Evolutionary conservation across 2,329 filamentous ascomycete species (phyloP), one percentile per base, ranked within the genome.

Genomic region (Diplodia mutila): DNA sequence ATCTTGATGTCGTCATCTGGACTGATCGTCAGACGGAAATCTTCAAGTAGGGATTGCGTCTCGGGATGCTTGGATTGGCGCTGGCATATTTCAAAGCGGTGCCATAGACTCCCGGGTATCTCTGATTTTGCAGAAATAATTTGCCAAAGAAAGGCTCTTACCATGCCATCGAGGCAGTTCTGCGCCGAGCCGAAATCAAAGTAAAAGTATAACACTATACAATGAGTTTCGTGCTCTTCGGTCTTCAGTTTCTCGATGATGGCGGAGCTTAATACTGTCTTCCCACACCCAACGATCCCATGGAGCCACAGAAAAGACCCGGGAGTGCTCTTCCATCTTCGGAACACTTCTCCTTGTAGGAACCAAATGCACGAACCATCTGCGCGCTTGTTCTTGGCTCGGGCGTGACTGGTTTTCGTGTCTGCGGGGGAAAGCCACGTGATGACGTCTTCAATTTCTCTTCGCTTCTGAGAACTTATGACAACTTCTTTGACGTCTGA

Each of bases 191-290:
- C 54, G 46, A 66, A 68, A 63, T 77, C 76, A 54, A 80, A 81
- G 67, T 77, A 79, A 69, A 78, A 80, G 61, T 79, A 79, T 7
- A 57, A 21, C 2, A 59, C 32, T 8, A 14, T 12, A 18, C 14
- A 14, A 2, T 8, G 3, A 42, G 4, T 1, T 1, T 23, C 14
- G 4, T 18, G 0, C 2, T 4, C 23, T 27, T 14, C 14, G 5
- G 21, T 14, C 4, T 14, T 12, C 4, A 59, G 34, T 3, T 39
- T 14, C 3, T 53, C n/a, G 3, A 65, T 52, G 16, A 51, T 34
- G 11, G 61, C 34, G 7, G 61, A 65, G 25, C 61, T 51, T 6
- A 65, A 46, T 4, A 65, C 32, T 16, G 61, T 65, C 34, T 65
- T 65, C 7, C 61, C 61, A 4, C 61, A 65, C 3, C 61, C 61